These are phyloP conservation scores for Saccharum officinarum DNA, from an alignment of 176 grass and related monocot genomes.

Conservation along the genomic window DNA sequence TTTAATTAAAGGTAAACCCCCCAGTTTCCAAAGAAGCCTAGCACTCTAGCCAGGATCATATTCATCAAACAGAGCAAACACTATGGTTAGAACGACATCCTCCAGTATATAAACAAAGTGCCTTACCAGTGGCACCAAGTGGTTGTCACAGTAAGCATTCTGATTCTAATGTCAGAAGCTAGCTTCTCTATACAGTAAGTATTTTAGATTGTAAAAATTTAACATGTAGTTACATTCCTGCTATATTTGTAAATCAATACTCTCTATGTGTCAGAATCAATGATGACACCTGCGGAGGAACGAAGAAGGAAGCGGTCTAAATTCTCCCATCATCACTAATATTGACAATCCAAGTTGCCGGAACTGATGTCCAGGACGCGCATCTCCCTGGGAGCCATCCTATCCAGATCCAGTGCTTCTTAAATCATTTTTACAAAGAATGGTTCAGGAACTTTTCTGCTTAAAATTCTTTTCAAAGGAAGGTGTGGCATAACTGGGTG, in stretches of 20 bases:
- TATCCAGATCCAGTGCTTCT: background rate
- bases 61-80: background rate
- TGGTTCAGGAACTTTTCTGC: background rate
- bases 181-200: background rate
- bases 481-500: background rate
- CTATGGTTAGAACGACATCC: background rate
- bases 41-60: background rate
- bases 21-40: background rate
- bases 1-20: background rate
- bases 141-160: background rate
- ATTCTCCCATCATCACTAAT: background rate
- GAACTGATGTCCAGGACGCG: background rate
- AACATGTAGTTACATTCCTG: background rate
- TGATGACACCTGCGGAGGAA: background rate
- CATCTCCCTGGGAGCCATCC: background rate
- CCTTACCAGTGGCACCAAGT: background rate
- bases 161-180: conserved; percentile 12
- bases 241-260: background rate
- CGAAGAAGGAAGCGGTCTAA: background rate
- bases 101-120: background rate
- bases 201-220: background rate
- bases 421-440: conserved; percentile 2
- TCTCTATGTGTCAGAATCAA: background rate
- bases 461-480: background rate
- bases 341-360: background rate